Conservation (phyloP, 352 stramenopile species). For the Halophytophthora batemanensis region DNA sequence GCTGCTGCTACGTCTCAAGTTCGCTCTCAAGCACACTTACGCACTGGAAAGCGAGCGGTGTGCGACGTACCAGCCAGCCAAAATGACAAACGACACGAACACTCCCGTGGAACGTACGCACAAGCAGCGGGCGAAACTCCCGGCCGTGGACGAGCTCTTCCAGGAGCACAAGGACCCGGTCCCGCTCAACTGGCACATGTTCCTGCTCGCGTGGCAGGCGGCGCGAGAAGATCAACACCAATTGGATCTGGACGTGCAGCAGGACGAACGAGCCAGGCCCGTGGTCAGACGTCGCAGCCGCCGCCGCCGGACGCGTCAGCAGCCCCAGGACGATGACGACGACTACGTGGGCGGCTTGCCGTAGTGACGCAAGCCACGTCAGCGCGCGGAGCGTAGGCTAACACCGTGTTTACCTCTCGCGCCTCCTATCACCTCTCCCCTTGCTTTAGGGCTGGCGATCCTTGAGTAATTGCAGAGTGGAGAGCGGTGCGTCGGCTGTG, state of each 20-base stretch:
- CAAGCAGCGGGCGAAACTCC: slow-evolving; percentile 19
- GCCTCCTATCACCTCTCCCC: slow-evolving; percentile 16
- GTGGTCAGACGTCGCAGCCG: slow-evolving; percentile 24
- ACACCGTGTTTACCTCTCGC: slow-evolving; percentile 7
- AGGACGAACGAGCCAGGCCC: slow-evolving; percentile 14
- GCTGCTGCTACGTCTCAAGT: slow-evolving; percentile 74
- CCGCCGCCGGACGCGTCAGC: slow-evolving; percentile 16
- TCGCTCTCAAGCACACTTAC: slow-evolving; percentile 70
- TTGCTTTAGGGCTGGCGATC: background rate
- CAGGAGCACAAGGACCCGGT: slow-evolving; percentile 25
- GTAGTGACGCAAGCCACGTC: slow-evolving; percentile 1
- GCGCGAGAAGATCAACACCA: slow-evolving; percentile 67
- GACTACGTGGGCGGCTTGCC: slow-evolving; percentile 31
- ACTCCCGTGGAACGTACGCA: slow-evolving; percentile 16
- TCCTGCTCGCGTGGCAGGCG: slow-evolving; percentile 48
- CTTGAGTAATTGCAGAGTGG: slow-evolving; percentile 22
- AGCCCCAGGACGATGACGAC: slow-evolving; percentile 34
- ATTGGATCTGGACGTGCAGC: slow-evolving; percentile 55
- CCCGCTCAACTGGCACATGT: slow-evolving; percentile 53
- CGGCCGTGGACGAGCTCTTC: slow-evolving; percentile 39
- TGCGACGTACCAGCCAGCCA: slow-evolving; percentile 71
- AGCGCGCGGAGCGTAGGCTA: too few species aligned
- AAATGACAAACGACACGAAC: slow-evolving; percentile 26
- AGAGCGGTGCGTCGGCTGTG: slow-evolving; percentile 18
- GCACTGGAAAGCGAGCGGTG: slow-evolving; percentile 74